Base-by-base conservation (phyloP, 805 yeast species). In the Pichia nanzhaoensis region DNA sequence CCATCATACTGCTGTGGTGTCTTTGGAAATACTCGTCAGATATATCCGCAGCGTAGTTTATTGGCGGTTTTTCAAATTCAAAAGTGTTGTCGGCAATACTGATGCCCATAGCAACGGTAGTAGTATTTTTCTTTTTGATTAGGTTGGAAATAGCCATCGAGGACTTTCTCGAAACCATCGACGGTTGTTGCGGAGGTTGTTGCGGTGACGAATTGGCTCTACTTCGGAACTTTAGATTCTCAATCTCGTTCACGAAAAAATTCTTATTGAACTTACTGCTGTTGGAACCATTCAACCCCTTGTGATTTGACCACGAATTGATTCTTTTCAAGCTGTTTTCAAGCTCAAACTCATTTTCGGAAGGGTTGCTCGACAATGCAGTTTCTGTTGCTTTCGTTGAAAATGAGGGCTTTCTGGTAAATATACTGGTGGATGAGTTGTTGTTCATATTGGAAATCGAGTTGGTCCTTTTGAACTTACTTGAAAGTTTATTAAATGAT, bases 11-110 rank as follows among this genome's bases (percentile, higher is more conserved):
- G 32, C 28, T 35, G 16, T 21, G 36, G 37, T 22, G 35, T 31
- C 48, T 55, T 33, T 44, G 50, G 45, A 57, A 57, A 33, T 57
- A 57, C 20, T 56, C 58, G 37, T 57, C 61, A 8, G 57, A 52
- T 9, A 57, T 53, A 48, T 57, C 61, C 5, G 47, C 33, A 17
- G 17, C 12, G 18, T 16, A 14, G 16, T 9, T 34, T 34, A 18
- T 30, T 13, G 37, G 16, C 17, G 16, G 30, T 21, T n/a, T 36
- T 14, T 36, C 39, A 13, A 12, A 36, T 16, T 36, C 31, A 36
- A 36, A 21, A n/a, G 5, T 35, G 18, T 35, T 6, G 9, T 20
- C 18, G 21, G 37, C 20, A 16, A 4, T 33, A n/a, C 2, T 40
- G 33, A 9, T 17, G 16, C 17, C 20, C 14, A 2, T 18, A 2